These are phyloP conservation scores for Corymbia calophylla DNA, from an alignment of 441 rosid genomes.

Conservation along the genomic window DNA sequence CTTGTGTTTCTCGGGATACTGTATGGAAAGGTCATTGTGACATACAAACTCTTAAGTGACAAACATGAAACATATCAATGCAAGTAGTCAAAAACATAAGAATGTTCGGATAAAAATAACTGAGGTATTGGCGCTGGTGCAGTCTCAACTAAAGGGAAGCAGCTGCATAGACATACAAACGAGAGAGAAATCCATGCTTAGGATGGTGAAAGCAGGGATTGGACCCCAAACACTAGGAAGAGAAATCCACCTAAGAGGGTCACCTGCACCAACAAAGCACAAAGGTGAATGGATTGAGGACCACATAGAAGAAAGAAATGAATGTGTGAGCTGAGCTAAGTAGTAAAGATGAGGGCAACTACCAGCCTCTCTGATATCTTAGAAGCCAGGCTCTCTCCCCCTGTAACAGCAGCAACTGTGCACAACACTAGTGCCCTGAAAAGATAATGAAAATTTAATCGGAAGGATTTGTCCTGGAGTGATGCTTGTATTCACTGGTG, in stretches of 20 bases:
- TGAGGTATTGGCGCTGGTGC: background rate
- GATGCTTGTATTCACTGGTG: background rate
- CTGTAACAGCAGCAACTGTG: background rate
- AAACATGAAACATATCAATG: background rate
- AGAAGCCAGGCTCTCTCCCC: background rate
- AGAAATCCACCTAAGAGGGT: constrained; percentile 2
- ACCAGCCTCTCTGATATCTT: background rate
- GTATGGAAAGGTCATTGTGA: background rate
- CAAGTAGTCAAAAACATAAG: background rate
- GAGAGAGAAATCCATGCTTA: background rate
- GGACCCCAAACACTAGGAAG: constrained; percentile 11
- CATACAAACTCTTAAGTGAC: background rate
- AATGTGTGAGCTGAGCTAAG: background rate
- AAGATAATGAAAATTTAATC: background rate
- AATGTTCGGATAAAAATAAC: background rate
- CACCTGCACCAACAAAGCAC: background rate
- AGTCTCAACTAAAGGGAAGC: background rate
- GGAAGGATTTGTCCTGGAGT: background rate
- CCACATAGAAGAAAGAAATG: background rate
- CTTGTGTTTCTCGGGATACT: background rate
- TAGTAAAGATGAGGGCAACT: background rate
- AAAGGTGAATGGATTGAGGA: background rate
- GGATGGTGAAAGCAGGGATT: background rate
- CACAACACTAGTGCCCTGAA: background rate
- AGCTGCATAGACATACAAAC: background rate